Evolutionary conservation across 1,284 basidiomycete species (phyloP), one percentile per base, ranked within the genome.

Genomic region (Somion occarium): DNA sequence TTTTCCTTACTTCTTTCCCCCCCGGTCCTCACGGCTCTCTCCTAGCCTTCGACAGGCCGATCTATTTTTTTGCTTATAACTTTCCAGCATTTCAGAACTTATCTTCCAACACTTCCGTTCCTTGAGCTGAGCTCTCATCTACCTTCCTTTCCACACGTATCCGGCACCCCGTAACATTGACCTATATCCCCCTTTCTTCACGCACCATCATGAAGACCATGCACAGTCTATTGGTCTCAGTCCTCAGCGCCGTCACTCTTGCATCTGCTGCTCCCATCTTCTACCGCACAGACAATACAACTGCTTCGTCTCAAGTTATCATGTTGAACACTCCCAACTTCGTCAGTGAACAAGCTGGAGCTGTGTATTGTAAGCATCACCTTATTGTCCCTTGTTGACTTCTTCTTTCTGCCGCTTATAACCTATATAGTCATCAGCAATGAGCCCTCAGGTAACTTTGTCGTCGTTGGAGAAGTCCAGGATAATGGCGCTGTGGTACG

Each of bases 401-500:
- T 7, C 15, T 34, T 7, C 30, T 34, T 34, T 34, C 15, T 7
- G 30, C 15, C 15, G 30, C 15, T 34, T n/a, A n/a, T n/a, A n/a
- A n/a, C 20, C 19, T 26, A 18, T 23, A 24, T 23, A 47, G 45
- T 47, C 26, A 47, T 47, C 18, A 47, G 9, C 15, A 47, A 47
- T 24, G 45, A 47, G 25, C 45, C 45, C 20, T n/a, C 45, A 12
- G 45, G 45, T 20, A 47, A 47, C 45, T 19, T 18, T n/a, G 22
- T 47, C 45, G 37, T 47, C 18, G 45, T 23, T 37, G 45, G 45
- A 7, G 23, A 24, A 24, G 13, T 47, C 20, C 11, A 18, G 5
- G 27, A 23, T n/a, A 18, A 38, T 24, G 45, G 45, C 5, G 15
- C 18, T 12, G 27, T 47, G 5, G 45, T 47, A 38, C 45, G 45